Evolutionary conservation across 345 rosid species (phyloP).

Genomic region (Eutrema japonicum): DNA sequence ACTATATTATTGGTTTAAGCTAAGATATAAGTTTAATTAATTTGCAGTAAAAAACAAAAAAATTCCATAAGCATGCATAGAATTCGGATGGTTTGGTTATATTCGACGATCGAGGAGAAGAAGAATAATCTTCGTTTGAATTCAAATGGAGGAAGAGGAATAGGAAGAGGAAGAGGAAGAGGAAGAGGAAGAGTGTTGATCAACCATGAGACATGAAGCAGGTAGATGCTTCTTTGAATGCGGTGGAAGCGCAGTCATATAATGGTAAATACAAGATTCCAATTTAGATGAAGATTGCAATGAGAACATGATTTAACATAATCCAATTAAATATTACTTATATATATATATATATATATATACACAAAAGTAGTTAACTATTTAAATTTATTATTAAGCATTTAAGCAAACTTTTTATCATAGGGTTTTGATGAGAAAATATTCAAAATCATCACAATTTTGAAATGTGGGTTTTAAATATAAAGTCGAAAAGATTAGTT

Average conservation of each 20-base stretch:
- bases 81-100: slow-evolving; percentile 5
- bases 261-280: slow-evolving; percentile 42
- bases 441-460: slow-evolving; percentile 11
- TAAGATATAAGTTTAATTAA: too few relatives aligned
- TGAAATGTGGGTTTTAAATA: slow-evolving; percentile 3
- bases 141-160: slow-evolving; percentile 35
- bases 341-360: neutral
- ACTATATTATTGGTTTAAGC: too few relatives aligned
- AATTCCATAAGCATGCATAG: neutral
- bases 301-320: slow-evolving; percentile 39
- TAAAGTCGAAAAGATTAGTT: slow-evolving; percentile 6
- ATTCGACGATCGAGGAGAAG: neutral
- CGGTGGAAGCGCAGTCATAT: slow-evolving; percentile 43
- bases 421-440: neutral
- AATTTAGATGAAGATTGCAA: slow-evolving; percentile 48
- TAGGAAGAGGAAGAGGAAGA: slow-evolving; percentile 13
- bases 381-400: slow-evolving; percentile 6
- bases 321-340: slow-evolving; percentile 25
- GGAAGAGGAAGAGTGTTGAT: slow-evolving; percentile 35
- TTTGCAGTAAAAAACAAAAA: neutral
- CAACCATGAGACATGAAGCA: slow-evolving; percentile 42
- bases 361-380: slow-evolving; percentile 28
- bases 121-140: slow-evolving; percentile 33
- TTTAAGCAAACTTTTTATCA: neutral
- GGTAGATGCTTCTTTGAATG: slow-evolving; percentile 39